These are phyloP conservation scores for Sclerotinia borealis DNA, from an alignment of 2,329 filamentous ascomycete genomes.

Conservation along the genomic window DNA sequence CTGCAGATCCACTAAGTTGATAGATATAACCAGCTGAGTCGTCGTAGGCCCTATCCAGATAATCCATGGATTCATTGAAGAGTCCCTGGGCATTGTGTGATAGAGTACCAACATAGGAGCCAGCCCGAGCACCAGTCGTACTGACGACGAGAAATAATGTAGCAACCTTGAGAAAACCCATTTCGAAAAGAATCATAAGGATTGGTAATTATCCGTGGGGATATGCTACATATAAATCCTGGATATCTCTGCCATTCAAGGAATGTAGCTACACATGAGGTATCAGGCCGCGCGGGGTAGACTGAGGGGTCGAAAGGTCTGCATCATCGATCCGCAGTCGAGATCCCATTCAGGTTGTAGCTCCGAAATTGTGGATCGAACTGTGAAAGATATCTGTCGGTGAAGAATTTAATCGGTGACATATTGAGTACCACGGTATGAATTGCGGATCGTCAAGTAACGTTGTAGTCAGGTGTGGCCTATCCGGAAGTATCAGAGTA, in stretches of 20 bases:
- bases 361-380: background rate
- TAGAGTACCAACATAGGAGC: slow-evolving; percentile 18
- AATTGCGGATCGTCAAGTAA: background rate
- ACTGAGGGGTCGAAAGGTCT: background rate
- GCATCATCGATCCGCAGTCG: background rate
- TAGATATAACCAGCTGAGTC: slow-evolving; percentile 46
- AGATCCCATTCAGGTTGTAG: background rate
- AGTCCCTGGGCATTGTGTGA: slow-evolving; percentile 34
- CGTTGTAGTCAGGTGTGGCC: background rate
- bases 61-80: slow-evolving; percentile 46
- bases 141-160: background rate
- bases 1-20: slow-evolving; percentile 37
- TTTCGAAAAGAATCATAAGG: background rate
- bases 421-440: background rate
- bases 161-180: background rate
- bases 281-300: background rate
- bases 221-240: background rate
- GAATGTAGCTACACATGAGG: background rate
- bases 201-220: background rate
- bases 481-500: background rate
- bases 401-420: background rate
- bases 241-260: background rate
- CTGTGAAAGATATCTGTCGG: background rate
- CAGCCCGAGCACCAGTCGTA: background rate
- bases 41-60: slow-evolving; percentile 52